A percentile compares a stretch with the other conserved stretches of the same genome.
Conservation (phyloP, 2,329 filamentous ascomycete genomes). For the Pseudodiploospora longispora region DNA sequence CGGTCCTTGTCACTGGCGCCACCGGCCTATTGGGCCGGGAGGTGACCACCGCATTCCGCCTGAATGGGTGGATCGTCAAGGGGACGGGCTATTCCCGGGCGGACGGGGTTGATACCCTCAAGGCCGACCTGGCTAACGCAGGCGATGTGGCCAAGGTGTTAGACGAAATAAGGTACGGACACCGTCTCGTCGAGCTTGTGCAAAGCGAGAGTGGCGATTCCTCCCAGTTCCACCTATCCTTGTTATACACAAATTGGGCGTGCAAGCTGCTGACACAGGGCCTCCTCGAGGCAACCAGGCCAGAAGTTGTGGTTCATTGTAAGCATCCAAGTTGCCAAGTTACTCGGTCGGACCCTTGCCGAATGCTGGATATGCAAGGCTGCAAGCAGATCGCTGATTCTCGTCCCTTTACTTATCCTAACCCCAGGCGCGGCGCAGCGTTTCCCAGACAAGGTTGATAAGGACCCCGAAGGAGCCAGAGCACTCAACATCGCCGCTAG, state of each 20-base stretch:
- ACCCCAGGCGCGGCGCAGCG: constrained; percentile 73
- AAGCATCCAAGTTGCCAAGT: background rate
- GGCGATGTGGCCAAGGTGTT: constrained; percentile 42
- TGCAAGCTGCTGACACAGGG: no score
- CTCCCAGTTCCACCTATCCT: no score
- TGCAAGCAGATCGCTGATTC: constrained; percentile 10
- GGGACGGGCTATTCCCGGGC: constrained; percentile 70
- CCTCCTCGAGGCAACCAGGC: background rate
- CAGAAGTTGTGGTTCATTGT: constrained; percentile 10
- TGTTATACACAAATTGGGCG: no score
- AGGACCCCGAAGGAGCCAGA: constrained; percentile 66
- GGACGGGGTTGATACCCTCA: constrained; percentile 58
- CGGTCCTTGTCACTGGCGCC: constrained; percentile 72
- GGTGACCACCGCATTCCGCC: constrained; percentile 62
- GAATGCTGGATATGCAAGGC: background rate
- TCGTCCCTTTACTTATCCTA: background rate
- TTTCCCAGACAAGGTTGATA: constrained; percentile 78
- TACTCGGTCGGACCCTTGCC: background rate
- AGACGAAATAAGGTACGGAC: constrained; percentile 45
- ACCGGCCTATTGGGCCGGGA: constrained; percentile 78
- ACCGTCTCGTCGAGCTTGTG: background rate
- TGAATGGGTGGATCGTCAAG: constrained; percentile 54
- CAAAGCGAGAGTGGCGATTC: background rate
- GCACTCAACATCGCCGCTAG: constrained; percentile 69
- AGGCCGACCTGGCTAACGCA: constrained; percentile 42